Base-by-base conservation (phyloP, 23 red algal species). In the Rhodosorus marinus region DNA sequence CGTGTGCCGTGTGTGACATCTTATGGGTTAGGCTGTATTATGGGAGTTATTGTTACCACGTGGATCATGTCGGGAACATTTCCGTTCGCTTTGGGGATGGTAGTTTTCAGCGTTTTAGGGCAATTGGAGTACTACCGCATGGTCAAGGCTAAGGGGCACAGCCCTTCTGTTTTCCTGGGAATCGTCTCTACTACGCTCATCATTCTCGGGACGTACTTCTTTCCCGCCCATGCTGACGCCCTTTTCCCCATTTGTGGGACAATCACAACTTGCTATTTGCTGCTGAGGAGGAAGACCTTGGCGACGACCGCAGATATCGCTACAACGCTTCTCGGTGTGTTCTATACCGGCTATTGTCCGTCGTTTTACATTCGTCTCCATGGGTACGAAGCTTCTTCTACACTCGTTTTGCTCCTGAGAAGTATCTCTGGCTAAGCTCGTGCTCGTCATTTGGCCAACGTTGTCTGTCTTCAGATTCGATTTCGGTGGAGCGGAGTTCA, bases 101-200 rank as follows among this genome's bases (percentile, higher is more conserved):
- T 72, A 11, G 30, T 59, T 19, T 62, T 65, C 35, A 51, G 34
- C 20, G 49, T 82, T 26, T 69, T 64, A 7, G 87, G 87, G 0
- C 71, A 83, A 31, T 70, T 69, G 20, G 87, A 94, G 55, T 94
- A 94, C 54, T 94, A 94, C 33, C 75, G 75, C 57, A 83, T 94
- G 87, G 87, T 79, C 19, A 70, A 62, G 2, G 76, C 76, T 24
- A 94, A 94, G 54, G 87, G 87, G 27, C 75, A 82, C 33, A 27
- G 66, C 20, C 87, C 87, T 20, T 76, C 87, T 27, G 70, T 71
- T 41, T 65, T 65, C 31, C 72, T 82, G 76, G 76, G 76, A 2
- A 45, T 72, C 28, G 74, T 60, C 57, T 64, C 71, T 43, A 94
- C 76, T 8, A 55, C 67, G 19, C 72, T 59, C 4, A 72, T 57